Conservation (phyloP, 352 stramenopile genomes). For the Paralagenidium karlingii region DNA sequence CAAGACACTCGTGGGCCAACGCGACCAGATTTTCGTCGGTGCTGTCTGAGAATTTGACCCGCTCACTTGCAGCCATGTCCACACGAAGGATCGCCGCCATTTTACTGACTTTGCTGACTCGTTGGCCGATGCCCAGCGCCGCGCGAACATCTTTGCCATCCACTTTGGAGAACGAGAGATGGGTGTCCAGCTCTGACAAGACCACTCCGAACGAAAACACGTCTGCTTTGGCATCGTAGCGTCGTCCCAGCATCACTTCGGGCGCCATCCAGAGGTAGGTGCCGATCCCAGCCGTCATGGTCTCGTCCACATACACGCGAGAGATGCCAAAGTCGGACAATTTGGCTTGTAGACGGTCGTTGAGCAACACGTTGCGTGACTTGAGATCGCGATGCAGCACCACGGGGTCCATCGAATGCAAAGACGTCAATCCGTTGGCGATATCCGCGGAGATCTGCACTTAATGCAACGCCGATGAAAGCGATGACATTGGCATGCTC, state of each 20-base stretch:
- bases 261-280: constrained; percentile 7
- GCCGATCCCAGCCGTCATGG: constrained; percentile 5
- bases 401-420: not conserved
- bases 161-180: too few relatives aligned
- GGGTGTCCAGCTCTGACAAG: constrained; percentile 54
- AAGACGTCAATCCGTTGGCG: constrained; percentile 1
- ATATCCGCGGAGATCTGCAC: constrained; percentile 37
- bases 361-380: constrained; percentile 6
- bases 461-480: constrained; percentile 64
- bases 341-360: constrained; percentile 1
- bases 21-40: too few relatives aligned
- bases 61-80: too few relatives aligned
- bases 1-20: too few relatives aligned
- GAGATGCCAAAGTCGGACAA: constrained; percentile 7
- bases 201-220: constrained; percentile 52
- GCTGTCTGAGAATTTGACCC: too few relatives aligned
- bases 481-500: constrained; percentile 61
- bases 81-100: too few relatives aligned
- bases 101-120: too few relatives aligned
- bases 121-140: too few relatives aligned
- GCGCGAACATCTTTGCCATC: too few relatives aligned
- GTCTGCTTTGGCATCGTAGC: constrained; percentile 31
- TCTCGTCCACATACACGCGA: too few relatives aligned
- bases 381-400: constrained; percentile 7
- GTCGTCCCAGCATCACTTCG: constrained; percentile 13